phyloP scores from a whole-genome alignment of 2,329 filamentous ascomycete genomes.

The Cryphonectria nitschkei region DNA sequence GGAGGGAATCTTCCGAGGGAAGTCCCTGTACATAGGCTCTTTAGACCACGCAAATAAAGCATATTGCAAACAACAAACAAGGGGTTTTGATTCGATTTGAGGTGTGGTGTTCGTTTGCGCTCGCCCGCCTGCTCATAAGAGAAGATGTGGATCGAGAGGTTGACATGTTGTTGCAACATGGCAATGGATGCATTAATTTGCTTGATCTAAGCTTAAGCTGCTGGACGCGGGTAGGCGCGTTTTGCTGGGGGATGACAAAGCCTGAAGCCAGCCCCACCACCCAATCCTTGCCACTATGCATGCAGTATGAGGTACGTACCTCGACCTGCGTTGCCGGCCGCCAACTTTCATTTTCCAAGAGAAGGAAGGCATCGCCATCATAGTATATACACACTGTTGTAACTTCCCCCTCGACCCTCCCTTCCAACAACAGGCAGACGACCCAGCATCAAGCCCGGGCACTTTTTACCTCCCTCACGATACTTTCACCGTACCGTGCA shows the following conservation, averaged over 20 bases:
- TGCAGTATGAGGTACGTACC: not conserved
- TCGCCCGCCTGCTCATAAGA: not conserved
- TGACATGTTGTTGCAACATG: not conserved
- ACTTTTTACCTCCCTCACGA: not conserved
- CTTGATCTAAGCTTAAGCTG: not conserved
- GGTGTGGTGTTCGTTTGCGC: not conserved
- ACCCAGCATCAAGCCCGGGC: not conserved
- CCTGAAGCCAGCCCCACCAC: not conserved
- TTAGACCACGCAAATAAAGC: conserved; percentile 23
- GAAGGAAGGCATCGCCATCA: not conserved
- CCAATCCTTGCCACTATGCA: not conserved
- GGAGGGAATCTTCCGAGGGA: conserved; percentile 1
- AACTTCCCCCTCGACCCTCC: no score
- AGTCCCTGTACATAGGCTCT: conserved; percentile 27
- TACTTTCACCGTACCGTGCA: not conserved
- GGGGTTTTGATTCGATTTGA: not conserved
- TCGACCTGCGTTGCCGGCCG: conserved; percentile 7
- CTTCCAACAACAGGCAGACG: not conserved
- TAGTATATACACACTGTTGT: not conserved
- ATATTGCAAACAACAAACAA: not conserved
- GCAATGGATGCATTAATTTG: not conserved
- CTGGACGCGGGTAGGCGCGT: not conserved
- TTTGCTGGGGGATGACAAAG: not conserved
- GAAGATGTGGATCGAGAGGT: not conserved
- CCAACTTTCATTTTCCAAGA: not conserved